Conservation (phyloP, 768 basidiomycete species). For the Suillus paluster region DNA sequence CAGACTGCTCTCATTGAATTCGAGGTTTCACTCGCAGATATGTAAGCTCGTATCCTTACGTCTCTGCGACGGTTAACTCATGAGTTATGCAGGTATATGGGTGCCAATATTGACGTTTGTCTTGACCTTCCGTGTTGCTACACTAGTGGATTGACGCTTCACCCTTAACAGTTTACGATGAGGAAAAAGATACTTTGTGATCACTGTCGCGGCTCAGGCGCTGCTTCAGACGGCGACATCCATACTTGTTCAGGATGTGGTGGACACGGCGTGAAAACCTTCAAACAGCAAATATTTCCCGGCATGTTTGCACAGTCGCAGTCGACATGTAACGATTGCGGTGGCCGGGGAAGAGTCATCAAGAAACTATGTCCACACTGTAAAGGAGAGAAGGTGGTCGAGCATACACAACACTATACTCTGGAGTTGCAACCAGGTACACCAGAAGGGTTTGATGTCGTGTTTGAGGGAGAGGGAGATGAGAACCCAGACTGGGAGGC, state of each 20-base stretch:
- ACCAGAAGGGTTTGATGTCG: slow-evolving; percentile 91
- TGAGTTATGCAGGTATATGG: slow-evolving; percentile 64
- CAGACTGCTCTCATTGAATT: slow-evolving; percentile 80
- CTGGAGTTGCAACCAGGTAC: slow-evolving; percentile 87
- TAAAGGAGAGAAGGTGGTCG: slow-evolving; percentile 77
- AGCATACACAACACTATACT: slow-evolving; percentile 80
- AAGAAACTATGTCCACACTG: slow-evolving; percentile 83
- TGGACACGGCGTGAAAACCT: slow-evolving; percentile 83
- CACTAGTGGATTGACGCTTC: slow-evolving; percentile 10
- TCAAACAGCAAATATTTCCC: slow-evolving; percentile 92
- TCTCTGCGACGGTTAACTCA: slow-evolving; percentile 13
- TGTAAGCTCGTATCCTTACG: slow-evolving; percentile 48
- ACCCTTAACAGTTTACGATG: slow-evolving; percentile 77
- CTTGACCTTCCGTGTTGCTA: neutral
- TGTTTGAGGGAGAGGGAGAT: slow-evolving; percentile 96
- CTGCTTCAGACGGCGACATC: slow-evolving; percentile 86
- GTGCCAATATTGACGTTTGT: slow-evolving; percentile 81
- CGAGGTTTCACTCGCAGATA: slow-evolving; percentile 85
- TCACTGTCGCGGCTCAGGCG: slow-evolving; percentile 95
- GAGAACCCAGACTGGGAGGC: slow-evolving; percentile 96
- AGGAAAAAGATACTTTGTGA: slow-evolving; percentile 93
- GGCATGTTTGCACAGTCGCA: slow-evolving; percentile 95
- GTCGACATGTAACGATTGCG: slow-evolving; percentile 80
- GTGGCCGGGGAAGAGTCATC: slow-evolving; percentile 82
- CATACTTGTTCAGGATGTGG: slow-evolving; percentile 85